These are phyloP conservation scores for Suillus discolor DNA, from an alignment of 768 basidiomycete genomes.

Conservation along the genomic window DNA sequence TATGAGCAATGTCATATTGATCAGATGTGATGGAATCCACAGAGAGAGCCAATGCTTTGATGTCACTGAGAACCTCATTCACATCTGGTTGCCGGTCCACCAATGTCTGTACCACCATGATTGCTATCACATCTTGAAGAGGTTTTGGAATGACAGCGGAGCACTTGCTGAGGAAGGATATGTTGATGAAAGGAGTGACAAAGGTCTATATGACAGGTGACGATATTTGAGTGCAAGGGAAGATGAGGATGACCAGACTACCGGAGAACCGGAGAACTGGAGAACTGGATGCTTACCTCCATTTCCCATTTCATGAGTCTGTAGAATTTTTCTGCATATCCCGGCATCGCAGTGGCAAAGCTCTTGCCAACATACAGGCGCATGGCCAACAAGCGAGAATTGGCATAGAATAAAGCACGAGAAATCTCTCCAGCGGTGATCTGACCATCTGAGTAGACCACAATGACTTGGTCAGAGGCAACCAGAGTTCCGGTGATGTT, in stretches of 20 bases:
- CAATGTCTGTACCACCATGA: background rate
- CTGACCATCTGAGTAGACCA: background rate
- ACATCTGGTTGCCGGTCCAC: background rate
- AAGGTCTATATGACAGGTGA: background rate
- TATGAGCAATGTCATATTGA: background rate
- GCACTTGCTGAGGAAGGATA: background rate
- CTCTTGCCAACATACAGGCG: background rate
- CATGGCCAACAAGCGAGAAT: background rate
- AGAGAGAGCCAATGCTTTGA: background rate
- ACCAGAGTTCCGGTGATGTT: too few species aligned
- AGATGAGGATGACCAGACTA: too few species aligned
- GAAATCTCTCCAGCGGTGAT: background rate
- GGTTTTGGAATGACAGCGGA: background rate
- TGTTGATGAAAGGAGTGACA: background rate
- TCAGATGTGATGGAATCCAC: accelerated
- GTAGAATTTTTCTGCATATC: background rate
- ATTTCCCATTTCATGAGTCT: too few species aligned
- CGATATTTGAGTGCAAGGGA: too few species aligned
- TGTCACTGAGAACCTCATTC: background rate
- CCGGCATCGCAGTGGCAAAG: background rate
- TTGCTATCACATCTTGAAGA: background rate
- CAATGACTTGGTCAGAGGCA: background rate
- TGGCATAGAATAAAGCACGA: background rate
- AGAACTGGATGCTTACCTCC: too few species aligned
- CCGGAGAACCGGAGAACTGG: too few species aligned